Percentiles rank a stretch among this genome's conserved stretches.
phyloP scores from a whole-genome alignment of 352 stramenopile species.

The Pythium coloratum region DNA sequence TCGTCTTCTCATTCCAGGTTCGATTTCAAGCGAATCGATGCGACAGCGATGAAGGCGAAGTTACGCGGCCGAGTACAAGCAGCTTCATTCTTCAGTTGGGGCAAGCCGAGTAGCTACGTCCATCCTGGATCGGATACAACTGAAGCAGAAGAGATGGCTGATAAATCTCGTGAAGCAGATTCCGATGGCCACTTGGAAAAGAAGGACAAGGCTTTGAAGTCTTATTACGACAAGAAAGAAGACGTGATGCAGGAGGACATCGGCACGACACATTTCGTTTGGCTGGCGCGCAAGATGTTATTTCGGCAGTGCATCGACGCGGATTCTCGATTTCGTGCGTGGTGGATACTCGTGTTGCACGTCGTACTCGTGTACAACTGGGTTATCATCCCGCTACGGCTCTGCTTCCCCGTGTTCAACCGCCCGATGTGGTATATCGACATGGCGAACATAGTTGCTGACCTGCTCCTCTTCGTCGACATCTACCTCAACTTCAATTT shows the following conservation, averaged over 20 bases:
- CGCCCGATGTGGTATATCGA: slow-evolving; percentile 33
- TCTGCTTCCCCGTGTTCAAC: slow-evolving; percentile 51
- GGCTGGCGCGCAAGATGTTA: slow-evolving; percentile 17
- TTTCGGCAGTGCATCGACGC: slow-evolving; percentile 45
- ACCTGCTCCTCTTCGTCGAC: slow-evolving; percentile 36
- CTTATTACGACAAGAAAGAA: slow-evolving; percentile 25
- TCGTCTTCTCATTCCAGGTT: slow-evolving; percentile 15
- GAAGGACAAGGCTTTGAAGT: slow-evolving; percentile 15
- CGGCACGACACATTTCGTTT: neutral
- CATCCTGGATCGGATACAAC: slow-evolving; percentile 11
- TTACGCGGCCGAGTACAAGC: slow-evolving; percentile 4
- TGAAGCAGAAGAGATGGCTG: neutral
- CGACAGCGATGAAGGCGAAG: slow-evolving; percentile 8
- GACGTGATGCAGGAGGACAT: neutral
- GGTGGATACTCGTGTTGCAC: slow-evolving; percentile 47
- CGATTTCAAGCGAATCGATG: slow-evolving; percentile 21
- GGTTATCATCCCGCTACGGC: slow-evolving; percentile 49
- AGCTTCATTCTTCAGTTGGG: slow-evolving; percentile 7
- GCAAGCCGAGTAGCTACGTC: slow-evolving; percentile 25
- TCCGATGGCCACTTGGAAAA: slow-evolving; percentile 6
- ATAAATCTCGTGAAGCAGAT: neutral
- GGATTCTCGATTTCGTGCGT: slow-evolving; percentile 37
- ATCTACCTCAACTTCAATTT: slow-evolving; percentile 64
- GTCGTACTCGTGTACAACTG: slow-evolving; percentile 44
- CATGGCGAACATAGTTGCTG: slow-evolving; percentile 33